A percentile compares a stretch with the other conserved stretches of the same genome.
Evolutionary conservation across 2,329 filamentous ascomycete species (phyloP).

Genomic region (Apiospora phragmitis): DNA sequence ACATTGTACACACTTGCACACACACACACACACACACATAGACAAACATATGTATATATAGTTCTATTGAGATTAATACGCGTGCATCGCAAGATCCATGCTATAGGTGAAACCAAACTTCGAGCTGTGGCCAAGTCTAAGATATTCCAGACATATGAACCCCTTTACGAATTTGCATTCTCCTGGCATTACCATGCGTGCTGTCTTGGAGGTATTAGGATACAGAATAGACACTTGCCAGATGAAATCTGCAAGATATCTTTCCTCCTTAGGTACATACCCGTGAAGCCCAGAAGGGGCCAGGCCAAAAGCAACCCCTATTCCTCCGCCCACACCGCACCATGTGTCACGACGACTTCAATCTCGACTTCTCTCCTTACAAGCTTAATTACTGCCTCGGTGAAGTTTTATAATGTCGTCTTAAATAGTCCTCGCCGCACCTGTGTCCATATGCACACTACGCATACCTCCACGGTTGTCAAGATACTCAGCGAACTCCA

Average conservation of each 20-base stretch:
- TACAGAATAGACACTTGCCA: too few species aligned
- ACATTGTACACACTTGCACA: too few species aligned
- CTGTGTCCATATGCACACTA: conserved; percentile 52
- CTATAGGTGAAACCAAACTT: background rate
- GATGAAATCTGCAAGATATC: background rate
- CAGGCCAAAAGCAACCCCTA: conserved; percentile 32
- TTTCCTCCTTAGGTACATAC: background rate
- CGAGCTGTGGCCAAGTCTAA: background rate
- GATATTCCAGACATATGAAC: background rate
- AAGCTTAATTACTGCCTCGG: conserved; percentile 36
- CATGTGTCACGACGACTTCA: conserved; percentile 53
- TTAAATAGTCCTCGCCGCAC: conserved; percentile 44
- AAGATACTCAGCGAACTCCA: conserved; percentile 46
- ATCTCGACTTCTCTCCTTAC: conserved; percentile 32
- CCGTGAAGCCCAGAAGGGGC: conserved; percentile 3
- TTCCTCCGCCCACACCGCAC: conserved; percentile 47
- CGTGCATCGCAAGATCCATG: background rate
- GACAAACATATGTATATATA: too few species aligned
- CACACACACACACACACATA: too few species aligned
- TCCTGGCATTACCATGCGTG: background rate
- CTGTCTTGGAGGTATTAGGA: too few species aligned
- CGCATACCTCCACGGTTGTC: conserved; percentile 40
- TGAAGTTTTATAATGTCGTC: conserved; percentile 21
- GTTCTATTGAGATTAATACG: background rate
- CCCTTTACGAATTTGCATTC: background rate